Base-by-base conservation (phyloP, 208 protist genomes). In the Crithidia acanthocephali region DNA sequence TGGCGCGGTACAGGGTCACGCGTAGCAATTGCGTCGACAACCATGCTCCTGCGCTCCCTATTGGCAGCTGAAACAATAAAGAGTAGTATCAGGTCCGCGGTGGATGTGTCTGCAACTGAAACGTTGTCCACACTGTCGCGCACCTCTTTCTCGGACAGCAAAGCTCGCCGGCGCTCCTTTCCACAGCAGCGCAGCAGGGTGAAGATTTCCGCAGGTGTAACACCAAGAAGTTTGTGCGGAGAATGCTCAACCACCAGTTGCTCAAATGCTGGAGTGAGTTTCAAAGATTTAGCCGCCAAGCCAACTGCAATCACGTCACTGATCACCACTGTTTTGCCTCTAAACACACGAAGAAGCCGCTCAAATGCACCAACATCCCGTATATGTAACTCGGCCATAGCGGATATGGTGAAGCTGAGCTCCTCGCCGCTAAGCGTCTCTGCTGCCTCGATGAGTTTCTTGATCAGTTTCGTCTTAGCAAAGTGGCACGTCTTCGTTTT, bases 291-390 rank as follows among this genome's bases (percentile, higher is more conserved):
- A 10, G 74, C 74, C 5, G 74, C 59, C 22, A 32, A 58, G 30
- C 66, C 74, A 4, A 61, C 74, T 16, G 33, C 40, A 7, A 70
- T 33, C 10, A 74, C 47, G 16, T 79, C 61, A 2, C 30, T n/a
- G 37, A 55, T 32, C 3, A 50, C 45, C 20, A 50, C 65, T 8
- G 16, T 37, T 37, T 53, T 70, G n/a, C 33, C 37, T 27, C 51
- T 40, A 4, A 79, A 42, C 22, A 59, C 53, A 25, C 65, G 40
- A 6, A 79, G 22, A 20, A 79, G 28, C 18, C 52, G 67, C 33
- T 70, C 65, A 27, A 79, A 70, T 2, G 60, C 61, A 32, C 47
- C 57, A 47, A 42, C 74, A 30, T 79, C 74, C 18, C 74, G 57
- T 60, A 79, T 52, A 9, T 50, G 7, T 0, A 79, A 50, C 20